Base-by-base conservation (phyloP, 805 yeast genomes). In the Metschnikowia kunwiensis region DNA sequence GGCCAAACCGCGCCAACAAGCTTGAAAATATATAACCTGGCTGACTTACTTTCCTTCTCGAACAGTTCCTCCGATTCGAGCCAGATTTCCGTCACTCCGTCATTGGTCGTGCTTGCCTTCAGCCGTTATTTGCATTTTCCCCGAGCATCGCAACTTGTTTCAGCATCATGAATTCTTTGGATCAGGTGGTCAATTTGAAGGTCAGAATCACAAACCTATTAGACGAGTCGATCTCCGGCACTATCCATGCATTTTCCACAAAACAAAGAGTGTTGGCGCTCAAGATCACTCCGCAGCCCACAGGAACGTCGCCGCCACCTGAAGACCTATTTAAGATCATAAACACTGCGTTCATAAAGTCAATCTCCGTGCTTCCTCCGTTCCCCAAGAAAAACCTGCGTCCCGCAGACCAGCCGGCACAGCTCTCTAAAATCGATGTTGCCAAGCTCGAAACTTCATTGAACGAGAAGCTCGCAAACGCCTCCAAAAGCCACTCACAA, bases 161-260 rank as follows among this genome's bases (percentile, higher is more conserved):
- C 10, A 10, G 26, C 27, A 27, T 18, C 36, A 47, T 47, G 51
- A 43, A 40, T 26, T 30, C 39, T 8, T 30, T 42, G 37, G 51
- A 47, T 29, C 51, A 47, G 30, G 34, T 34, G 30, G 17, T 46
- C 30, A 46, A 47, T 25, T 33, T 56, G 26, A 58, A 78, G 49
- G 84, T 85, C 40, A 76, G 69, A 51, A 65, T 83, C 34, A 72
- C 75, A 9, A 84, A 85, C 33, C 61, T 73, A 5, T 61, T 78
- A 30, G 86, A 82, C 50, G 68, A 71, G 18, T 65, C 66, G 7
- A 65, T 78, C 34, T 65, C 68, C n/a, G 95, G 93, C 1, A 62
- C 70, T 21, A 70, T 85, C 24, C 80, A 78, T 54, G 72, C 87
- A 7, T 80, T 74, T 54, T 74, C 77, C 39, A 65, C 79, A 5